A percentile compares a stretch with the other conserved stretches of the same genome.
phyloP scores from a whole-genome alignment of 371 early-diverging fungal genomes.

The Umbelopsis sp. region DNA sequence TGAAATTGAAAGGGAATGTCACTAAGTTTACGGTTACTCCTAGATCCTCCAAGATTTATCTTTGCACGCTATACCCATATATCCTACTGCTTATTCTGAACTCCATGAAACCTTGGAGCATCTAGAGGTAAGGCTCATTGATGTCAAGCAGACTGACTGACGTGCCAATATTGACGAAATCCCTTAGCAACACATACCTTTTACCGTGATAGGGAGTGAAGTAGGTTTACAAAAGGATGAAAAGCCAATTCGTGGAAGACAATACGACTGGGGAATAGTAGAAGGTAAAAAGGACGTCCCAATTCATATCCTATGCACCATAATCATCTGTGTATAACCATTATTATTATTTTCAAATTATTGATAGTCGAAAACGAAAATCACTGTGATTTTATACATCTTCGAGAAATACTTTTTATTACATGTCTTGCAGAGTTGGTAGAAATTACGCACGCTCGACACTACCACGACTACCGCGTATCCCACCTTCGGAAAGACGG shows the following conservation, averaged over 20 bases:
- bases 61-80: constrained; percentile 73
- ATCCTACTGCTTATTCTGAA: constrained; percentile 59
- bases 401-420: constrained; percentile 74
- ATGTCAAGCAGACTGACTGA: neutral
- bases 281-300: constrained; percentile 60
- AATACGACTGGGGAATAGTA: constrained; percentile 98
- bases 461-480: constrained; percentile 82
- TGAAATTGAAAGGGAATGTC: neutral
- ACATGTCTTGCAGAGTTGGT: constrained; percentile 83
- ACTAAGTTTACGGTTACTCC: constrained; percentile 1
- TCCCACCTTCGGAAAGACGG: constrained; percentile 60
- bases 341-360: neutral
- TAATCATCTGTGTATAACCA: neutral
- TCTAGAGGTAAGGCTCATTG: constrained; percentile 57
- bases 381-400: constrained; percentile 86
- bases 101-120: constrained; percentile 72
- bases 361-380: constrained; percentile 78
- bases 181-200: constrained; percentile 78
- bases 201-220: constrained; percentile 92
- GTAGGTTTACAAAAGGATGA: constrained; percentile 72
- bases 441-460: constrained; percentile 77
- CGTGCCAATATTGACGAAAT: neutral
- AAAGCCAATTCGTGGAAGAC: constrained; percentile 81
- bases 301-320: neutral
- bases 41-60: constrained; percentile 75